Evolutionary conservation across 805 yeast species (phyloP), one percentile per base, ranked within the genome.

Genomic region (Candida pseudoglaebosa): DNA sequence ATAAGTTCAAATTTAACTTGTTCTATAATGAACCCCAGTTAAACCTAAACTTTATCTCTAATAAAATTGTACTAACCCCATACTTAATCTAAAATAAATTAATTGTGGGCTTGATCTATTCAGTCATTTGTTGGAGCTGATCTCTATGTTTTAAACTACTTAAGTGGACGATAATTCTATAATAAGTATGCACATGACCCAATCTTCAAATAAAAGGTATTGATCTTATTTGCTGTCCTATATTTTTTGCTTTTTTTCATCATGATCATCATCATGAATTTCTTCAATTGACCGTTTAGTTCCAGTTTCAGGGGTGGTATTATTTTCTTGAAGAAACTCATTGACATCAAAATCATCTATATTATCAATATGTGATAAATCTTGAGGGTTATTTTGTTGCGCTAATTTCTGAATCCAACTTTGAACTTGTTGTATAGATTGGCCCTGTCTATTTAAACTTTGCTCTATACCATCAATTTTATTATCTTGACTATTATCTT

Each of bases 351-450:
- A 61, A n/a, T 59, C 65, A 22, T 55, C 58, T 7, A 51, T 28
- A 26, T 44, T 49, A 4, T 18, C 32, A 18, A 37, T 28, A 5
- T 37, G 38, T 17, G 39, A 37, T 31, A 31, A 37, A 24, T 24
- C 31, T 8, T 40, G 32, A 7, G 17, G 10, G 28, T 18, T 41
- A 13, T 13, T 21, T 34, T 53, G 59, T 15, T 44, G 42, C 3
- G 56, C 55, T 28, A 69, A 45, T 42, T 56, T 67, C 38, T 64
- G 72, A 34, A 75, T 66, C 80, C 80, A 75, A 43, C 77, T 80
- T 50, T 74, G 77, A 1, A 74, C 77, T 49, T 75, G 80, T 52
- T 66, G 75, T 38, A 77, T 64, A 3, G 78, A 69, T 43, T 67
- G 71, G 9, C 78, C 78, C 45, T 76, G 78, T 47, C 65, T 70